These are phyloP conservation scores for Coriaria nepalensis DNA, from an alignment of 306 rosid species.

Conservation along the genomic window DNA sequence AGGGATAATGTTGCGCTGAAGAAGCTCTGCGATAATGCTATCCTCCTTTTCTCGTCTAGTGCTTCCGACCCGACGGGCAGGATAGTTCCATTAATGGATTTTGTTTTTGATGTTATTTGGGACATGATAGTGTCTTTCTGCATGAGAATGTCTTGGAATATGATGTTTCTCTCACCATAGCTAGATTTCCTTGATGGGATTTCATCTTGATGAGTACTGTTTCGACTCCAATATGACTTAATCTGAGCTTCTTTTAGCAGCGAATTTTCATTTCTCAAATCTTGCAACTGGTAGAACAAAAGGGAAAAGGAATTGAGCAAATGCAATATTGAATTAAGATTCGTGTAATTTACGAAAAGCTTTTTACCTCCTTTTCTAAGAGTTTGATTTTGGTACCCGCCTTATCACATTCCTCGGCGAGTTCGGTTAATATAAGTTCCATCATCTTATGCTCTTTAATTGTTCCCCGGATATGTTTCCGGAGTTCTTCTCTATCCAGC, in stretches of 20 bases:
- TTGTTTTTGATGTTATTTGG: conserved; percentile 7
- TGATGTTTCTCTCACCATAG: conserved; percentile 19
- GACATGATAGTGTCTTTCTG: conserved; percentile 22
- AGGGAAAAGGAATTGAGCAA: background rate
- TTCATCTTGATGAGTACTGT: conserved; percentile 18
- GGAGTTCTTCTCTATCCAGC: conserved; percentile 43
- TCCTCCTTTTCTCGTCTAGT: conserved; percentile 20
- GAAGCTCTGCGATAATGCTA: conserved; percentile 49
- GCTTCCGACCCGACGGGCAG: conserved; percentile 15
- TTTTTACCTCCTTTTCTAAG: conserved; percentile 48
- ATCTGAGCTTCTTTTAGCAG: conserved; percentile 43
- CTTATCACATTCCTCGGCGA: conserved; percentile 63
- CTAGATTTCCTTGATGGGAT: conserved; percentile 29
- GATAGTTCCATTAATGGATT: conserved; percentile 21
- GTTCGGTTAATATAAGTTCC: conserved; percentile 48
- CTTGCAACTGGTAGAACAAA: conserved; percentile 34
- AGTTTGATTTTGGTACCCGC: conserved; percentile 44
- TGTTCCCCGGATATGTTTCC: conserved; percentile 35
- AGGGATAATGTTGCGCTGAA: conserved; percentile 65
- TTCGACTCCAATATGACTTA: conserved; percentile 37
- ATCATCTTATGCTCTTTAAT: conserved; percentile 51
- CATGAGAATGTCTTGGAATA: conserved; percentile 28
- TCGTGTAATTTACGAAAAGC: background rate
- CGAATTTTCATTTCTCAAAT: conserved; percentile 41
- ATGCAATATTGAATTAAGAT: background rate